Evolutionary conservation across 768 basidiomycete species (phyloP).

Genomic region (Mycena latifolia): DNA sequence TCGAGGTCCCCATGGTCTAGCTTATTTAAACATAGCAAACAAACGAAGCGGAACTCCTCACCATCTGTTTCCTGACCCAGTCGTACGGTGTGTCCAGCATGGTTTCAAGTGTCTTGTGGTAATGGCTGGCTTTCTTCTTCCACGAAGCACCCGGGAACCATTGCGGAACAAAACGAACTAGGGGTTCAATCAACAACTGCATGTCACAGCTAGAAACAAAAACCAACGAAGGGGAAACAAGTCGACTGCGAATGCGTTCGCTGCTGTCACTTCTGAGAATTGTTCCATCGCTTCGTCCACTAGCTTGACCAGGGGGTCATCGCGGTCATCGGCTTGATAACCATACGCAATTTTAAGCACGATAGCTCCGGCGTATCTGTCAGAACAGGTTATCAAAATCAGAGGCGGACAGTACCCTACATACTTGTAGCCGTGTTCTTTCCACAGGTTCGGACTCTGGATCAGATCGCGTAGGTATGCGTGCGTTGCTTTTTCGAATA

Average conservation of each 20-base stretch:
- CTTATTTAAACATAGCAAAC: conserved; percentile 7
- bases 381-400: background rate
- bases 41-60: background rate
- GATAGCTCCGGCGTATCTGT: conserved; percentile 40
- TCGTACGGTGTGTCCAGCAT: conserved; percentile 42
- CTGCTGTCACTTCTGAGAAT: conserved; percentile 35
- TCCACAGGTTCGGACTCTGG: conserved; percentile 28
- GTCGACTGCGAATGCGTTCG: conserved; percentile 44
- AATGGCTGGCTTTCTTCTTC: conserved; percentile 36
- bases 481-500: conserved; percentile 32
- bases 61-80: conserved; percentile 53
- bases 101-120: conserved; percentile 26
- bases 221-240: conserved; percentile 41
- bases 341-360: conserved; percentile 48
- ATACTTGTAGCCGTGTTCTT: conserved; percentile 31
- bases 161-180: conserved; percentile 43
- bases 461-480: conserved; percentile 26
- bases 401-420: background rate
- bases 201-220: background rate
- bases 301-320: conserved; percentile 41
- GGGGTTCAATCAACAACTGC: background rate
- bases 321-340: conserved; percentile 33
- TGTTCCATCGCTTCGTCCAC: conserved; percentile 41
- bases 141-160: conserved; percentile 50
- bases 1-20: conserved; percentile 31